phyloP scores from a whole-genome alignment of 129 eudicot species.

The Flaveria brownii region DNA sequence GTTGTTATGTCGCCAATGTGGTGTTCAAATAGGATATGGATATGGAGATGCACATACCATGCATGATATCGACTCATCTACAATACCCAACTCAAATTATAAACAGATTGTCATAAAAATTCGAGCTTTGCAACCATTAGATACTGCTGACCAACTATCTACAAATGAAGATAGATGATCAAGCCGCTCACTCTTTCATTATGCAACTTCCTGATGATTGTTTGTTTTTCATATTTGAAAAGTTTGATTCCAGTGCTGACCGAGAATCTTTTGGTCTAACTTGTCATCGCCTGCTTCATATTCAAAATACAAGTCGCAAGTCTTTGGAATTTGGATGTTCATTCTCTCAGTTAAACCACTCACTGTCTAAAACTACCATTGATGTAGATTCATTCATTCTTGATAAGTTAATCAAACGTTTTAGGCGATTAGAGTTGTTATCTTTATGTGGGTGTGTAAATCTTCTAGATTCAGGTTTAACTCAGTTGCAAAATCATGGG shows the following conservation, averaged over 20 bases:
- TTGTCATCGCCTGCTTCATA: conserved; percentile 71
- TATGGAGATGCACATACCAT: conserved; percentile 47
- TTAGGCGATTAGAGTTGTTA: conserved; percentile 48
- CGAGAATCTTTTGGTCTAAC: conserved; percentile 87
- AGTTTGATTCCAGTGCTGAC: conserved; percentile 50
- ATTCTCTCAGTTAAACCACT: conserved; percentile 27
- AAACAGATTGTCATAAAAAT: conserved; percentile 58
- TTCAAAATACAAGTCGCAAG: conserved; percentile 60
- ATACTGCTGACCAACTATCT: conserved; percentile 35
- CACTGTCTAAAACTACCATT: conserved; percentile 37
- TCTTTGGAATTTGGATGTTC: conserved; percentile 74
- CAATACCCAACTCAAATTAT: conserved; percentile 46
- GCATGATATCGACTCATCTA: conserved; percentile 55
- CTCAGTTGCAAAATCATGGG: conserved; percentile 41
- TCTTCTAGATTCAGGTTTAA: conserved; percentile 60
- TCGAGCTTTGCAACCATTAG: conserved; percentile 70
- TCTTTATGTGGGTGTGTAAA: conserved; percentile 73
- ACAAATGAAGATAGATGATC: conserved; percentile 25
- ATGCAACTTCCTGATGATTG: conserved; percentile 77
- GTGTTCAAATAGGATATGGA: conserved; percentile 58
- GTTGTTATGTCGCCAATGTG: conserved; percentile 76
- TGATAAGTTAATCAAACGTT: conserved; percentile 56
- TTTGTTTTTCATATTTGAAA: conserved; percentile 50
- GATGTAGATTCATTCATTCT: conserved; percentile 44
- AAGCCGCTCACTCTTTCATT: conserved; percentile 33